Percentiles rank a stretch among this genome's conserved stretches.
Evolutionary conservation across 1,284 basidiomycete genomes (phyloP).

Genomic region (Moniliophthora roreri): DNA sequence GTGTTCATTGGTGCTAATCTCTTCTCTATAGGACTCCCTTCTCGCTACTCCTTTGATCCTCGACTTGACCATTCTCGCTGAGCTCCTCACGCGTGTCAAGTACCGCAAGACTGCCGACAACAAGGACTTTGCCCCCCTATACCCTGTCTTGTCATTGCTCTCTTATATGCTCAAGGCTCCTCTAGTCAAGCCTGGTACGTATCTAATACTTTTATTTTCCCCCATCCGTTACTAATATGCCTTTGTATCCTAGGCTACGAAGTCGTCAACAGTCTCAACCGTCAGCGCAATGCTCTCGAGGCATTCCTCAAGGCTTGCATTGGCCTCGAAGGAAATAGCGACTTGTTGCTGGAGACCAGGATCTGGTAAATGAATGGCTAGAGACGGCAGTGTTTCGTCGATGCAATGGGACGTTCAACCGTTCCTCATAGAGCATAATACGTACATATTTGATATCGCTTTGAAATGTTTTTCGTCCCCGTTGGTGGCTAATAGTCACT

Average conservation of each 20-base stretch:
- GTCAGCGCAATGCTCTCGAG: conserved; percentile 95
- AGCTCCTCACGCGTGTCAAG: conserved; percentile 91
- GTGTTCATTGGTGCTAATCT: conserved; percentile 6
- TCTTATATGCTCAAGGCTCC: conserved; percentile 98
- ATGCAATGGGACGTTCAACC: background rate
- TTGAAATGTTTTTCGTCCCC: too few relatives aligned
- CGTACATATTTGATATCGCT: too few relatives aligned
- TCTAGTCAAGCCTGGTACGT: conserved; percentile 88
- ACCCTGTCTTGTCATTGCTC: conserved; percentile 86
- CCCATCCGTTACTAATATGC: background rate
- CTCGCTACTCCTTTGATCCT: conserved; percentile 95
- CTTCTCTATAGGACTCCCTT: conserved; percentile 74
- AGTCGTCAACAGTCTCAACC: conserved; percentile 93
- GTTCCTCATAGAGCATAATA: background rate
- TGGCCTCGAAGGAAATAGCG: conserved; percentile 80
- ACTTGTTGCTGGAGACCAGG: conserved; percentile 84
- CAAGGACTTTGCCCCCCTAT: conserved; percentile 75
- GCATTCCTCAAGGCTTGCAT: conserved; percentile 91
- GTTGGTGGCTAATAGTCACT: too few relatives aligned
- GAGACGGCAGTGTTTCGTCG: background rate
- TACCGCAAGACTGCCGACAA: conserved; percentile 63
- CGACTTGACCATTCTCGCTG: conserved; percentile 91
- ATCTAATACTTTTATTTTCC: background rate
- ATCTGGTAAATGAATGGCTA: conserved; percentile 86
- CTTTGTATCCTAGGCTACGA: conserved; percentile 69